Base-by-base conservation (phyloP, 352 stramenopile species). In the Blastocystis sp. region DNA sequence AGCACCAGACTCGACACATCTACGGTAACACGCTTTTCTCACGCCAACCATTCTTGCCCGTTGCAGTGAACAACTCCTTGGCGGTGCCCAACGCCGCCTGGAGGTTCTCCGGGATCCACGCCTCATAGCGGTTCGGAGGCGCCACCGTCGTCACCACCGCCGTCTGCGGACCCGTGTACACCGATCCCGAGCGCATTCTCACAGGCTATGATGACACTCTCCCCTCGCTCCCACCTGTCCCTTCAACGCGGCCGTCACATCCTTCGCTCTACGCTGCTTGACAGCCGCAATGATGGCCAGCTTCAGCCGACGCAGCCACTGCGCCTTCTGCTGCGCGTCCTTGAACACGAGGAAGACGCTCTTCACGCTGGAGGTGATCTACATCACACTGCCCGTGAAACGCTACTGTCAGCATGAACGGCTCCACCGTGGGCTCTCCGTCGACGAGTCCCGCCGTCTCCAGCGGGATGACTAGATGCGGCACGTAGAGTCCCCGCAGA, bases 401-500 rank as follows among this genome's bases (percentile, higher is more conserved):
- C 4, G 16, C 29, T 9, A 69, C 63, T 3, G 48, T 4, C 16
- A 73, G 63, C 3, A 3, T 32, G 42, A 49, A 32, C n/a, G 32
- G 29, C 16, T 54, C 38, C 9, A 53, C n/a, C 16, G 3, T 18
- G n/a, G 32, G 14, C 18, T 73, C 38, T 11, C 44, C 38, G 18
- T 73, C 63, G 7, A 53, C 34, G 0, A 73, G 21, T 16, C 63
- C 63, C 18, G 24, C 36, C 16, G 32, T 44, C 36, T 73, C 63
- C 8, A 73, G 42, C 36, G 36, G 63, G 63, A 73, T 36, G 29
- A 73, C 21, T 21, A 73, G 63, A 36, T 73, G 63, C 21, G 63
- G 63, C 3, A 91, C 90, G 64, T 89, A 93, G 44, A 92, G 87
- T 40, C 88, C 88, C 14, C 87, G 77, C 63, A 88, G 86, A 56